Evolutionary conservation across 441 rosid genomes (phyloP).

Genomic region (Capsella rubella): DNA sequence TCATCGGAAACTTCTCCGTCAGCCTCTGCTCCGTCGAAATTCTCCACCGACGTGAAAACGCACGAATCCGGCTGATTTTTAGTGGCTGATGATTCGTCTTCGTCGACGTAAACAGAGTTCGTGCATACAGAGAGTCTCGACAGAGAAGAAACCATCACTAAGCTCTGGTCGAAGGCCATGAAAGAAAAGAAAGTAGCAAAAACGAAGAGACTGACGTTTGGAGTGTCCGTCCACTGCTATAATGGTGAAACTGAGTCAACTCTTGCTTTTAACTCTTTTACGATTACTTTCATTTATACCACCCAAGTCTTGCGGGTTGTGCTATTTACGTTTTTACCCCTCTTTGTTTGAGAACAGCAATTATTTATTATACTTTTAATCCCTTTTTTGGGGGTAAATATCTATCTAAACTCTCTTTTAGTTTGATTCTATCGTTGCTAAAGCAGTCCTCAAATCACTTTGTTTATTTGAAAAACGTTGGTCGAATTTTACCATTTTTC

Average conservation of each 20-base stretch:
- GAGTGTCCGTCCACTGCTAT: slow-evolving; percentile 10
- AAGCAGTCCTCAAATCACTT: not conserved
- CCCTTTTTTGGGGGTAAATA: not conserved
- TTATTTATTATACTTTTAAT: slow-evolving; percentile 12
- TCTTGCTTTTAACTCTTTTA: slow-evolving; percentile 16
- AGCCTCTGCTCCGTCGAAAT: slow-evolving; percentile 67
- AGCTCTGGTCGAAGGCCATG: slow-evolving; percentile 64
- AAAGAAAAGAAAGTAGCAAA: slow-evolving; percentile 27
- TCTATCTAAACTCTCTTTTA: slow-evolving; percentile 7
- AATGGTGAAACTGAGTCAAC: slow-evolving; percentile 38
- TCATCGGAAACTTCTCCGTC: slow-evolving; percentile 71
- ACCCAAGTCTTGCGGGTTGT: slow-evolving; percentile 5
- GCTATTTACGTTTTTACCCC: slow-evolving; percentile 25
- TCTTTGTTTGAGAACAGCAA: slow-evolving; percentile 22
- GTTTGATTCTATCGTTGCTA: not conserved
- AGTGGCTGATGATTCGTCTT: slow-evolving; percentile 31
- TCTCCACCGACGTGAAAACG: slow-evolving; percentile 51
- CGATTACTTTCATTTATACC: slow-evolving; percentile 30
- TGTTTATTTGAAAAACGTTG: not conserved
- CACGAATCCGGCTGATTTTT: slow-evolving; percentile 36
- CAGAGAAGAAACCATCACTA: slow-evolving; percentile 44
- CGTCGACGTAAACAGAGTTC: slow-evolving; percentile 59
- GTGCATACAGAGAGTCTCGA: slow-evolving; percentile 80
- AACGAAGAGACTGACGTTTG: slow-evolving; percentile 33
- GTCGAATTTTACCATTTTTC: slow-evolving; percentile 9